A percentile compares a stretch with the other conserved stretches of the same genome.
phyloP scores from a whole-genome alignment of 2,329 filamentous ascomycete genomes.

The Alternaria gansuensis region DNA sequence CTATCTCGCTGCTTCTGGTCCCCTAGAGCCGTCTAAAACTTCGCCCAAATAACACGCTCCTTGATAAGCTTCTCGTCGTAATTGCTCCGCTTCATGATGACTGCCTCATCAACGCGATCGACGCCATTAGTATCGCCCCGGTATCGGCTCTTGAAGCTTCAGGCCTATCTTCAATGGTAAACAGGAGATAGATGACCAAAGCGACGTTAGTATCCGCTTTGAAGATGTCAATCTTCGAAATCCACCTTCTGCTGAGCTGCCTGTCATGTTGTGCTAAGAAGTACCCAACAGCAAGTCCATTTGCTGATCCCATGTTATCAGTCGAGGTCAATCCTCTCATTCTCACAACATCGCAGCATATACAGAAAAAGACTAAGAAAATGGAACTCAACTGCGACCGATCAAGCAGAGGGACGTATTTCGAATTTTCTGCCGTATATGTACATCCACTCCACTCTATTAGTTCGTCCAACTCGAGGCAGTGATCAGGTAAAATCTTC shows the following conservation, averaged over 20 bases:
- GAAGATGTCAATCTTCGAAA: conserved; percentile 25
- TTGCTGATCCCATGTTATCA: conserved; percentile 15
- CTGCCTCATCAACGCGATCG: neutral
- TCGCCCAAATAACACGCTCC: neutral
- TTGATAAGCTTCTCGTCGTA: neutral
- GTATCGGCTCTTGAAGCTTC: neutral
- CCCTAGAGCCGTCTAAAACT: neutral
- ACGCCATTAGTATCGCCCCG: neutral
- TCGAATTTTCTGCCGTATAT: neutral
- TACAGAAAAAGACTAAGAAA: no score
- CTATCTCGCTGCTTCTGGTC: neutral
- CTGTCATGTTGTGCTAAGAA: conserved; percentile 28
- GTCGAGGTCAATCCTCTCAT: neutral
- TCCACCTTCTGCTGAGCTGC: conserved; percentile 18
- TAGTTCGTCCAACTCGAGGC: neutral
- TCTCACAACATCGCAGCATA: neutral
- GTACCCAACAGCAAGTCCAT: conserved; percentile 20
- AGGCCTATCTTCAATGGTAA: conserved; percentile 19
- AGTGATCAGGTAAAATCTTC: neutral
- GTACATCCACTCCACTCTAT: neutral
- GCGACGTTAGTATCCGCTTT: conserved; percentile 14
- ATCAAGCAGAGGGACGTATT: conserved; percentile 4
- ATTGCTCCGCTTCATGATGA: neutral
- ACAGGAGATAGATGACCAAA: conserved; percentile 15
- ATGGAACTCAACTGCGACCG: neutral